Percentiles rank a stretch among this genome's conserved stretches.
Conservation (phyloP, 257 asterid genomes). For the Fraxinus quadrangulata region DNA sequence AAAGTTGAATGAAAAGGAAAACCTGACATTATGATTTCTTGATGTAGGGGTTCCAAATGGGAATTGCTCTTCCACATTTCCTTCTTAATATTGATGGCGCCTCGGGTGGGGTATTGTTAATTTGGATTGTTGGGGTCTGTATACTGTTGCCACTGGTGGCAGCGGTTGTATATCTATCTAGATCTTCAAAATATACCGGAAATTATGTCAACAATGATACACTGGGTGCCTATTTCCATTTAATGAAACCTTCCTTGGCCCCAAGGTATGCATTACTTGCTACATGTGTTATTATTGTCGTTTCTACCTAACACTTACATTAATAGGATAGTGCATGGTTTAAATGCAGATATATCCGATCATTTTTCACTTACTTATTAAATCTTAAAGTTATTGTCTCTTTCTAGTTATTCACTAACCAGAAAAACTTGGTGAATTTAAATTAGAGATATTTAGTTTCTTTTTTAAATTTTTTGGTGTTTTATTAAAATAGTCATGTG, state of each 20-base stretch:
- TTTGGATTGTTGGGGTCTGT: conserved; percentile 70
- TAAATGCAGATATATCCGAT: background rate
- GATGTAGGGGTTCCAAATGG: conserved; percentile 89
- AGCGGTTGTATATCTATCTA: conserved; percentile 74
- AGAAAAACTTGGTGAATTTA: background rate
- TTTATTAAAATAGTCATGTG: background rate
- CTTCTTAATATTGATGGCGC: conserved; percentile 73
- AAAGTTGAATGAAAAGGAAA: conserved; percentile 5
- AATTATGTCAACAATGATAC: conserved; percentile 78
- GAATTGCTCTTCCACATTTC: conserved; percentile 92
- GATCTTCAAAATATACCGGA: conserved; percentile 78
- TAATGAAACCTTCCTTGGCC: conserved; percentile 85
- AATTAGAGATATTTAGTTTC: background rate
- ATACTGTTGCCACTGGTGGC: conserved; percentile 74
- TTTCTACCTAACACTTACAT: conserved; percentile 18
- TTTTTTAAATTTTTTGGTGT: background rate
- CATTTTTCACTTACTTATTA: background rate
- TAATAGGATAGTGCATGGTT: conserved; percentile 7
- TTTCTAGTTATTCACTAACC: background rate
- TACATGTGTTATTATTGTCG: background rate
- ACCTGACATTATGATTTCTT: conserved; percentile 22
- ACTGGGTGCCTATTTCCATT: conserved; percentile 62
- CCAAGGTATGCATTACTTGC: conserved; percentile 53
- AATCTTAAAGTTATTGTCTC: background rate
- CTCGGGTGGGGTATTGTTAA: conserved; percentile 70